Base-by-base conservation (phyloP, 768 basidiomycete species). In the Lentinula raphanica region DNA sequence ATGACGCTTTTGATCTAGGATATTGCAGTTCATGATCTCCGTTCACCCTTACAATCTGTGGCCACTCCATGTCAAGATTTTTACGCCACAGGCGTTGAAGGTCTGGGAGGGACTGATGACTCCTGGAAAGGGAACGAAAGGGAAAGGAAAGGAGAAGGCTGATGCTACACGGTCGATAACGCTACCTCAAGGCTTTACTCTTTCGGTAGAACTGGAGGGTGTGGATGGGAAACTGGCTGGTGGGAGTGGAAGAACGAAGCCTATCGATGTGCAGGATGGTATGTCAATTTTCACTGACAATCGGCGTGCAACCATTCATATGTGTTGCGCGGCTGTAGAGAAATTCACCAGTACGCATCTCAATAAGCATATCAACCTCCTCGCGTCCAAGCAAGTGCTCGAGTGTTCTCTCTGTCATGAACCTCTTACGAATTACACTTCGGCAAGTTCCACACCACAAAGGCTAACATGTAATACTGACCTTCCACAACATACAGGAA, bases 21-120 rank as follows among this genome's bases (percentile, higher is more conserved):
- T 86, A 32, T 83, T 84, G 13, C 76, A 79, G 39, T 76, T 74
- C 19, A 88, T 92, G 83, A 69, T 92, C 12, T 74, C 79, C 1
- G 74, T 70, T 3, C 79, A 84, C 62, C 90, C 92, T 0, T 94
- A 87, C 69, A 80, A 76, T 60, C 79, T 78, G 19, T 87, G 87
- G 83, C 88, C 90, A 0, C 73, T 94, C 32, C 86, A 85, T 59
- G 81, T 91, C 63, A 88, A 87, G 63, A 68, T 92, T 5, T 94
- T 92, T 69, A 85, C 85, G 1, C 70, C 77, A 40, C 81, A 86
- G 56, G 86, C 85, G 12, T 74, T 77, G 19, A 76, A 76, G 56
- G 67, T 68, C 4, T 91, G 89, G 87, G 63, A 76, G 7, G 36
- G 25, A 23, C 28, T 45, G 8, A 3, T 7, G 7, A 40, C 13